A percentile compares a stretch with the other conserved stretches of the same genome.
Evolutionary conservation across 139 green algal species (phyloP).

Genomic region (Coelastrella sp.): DNA sequence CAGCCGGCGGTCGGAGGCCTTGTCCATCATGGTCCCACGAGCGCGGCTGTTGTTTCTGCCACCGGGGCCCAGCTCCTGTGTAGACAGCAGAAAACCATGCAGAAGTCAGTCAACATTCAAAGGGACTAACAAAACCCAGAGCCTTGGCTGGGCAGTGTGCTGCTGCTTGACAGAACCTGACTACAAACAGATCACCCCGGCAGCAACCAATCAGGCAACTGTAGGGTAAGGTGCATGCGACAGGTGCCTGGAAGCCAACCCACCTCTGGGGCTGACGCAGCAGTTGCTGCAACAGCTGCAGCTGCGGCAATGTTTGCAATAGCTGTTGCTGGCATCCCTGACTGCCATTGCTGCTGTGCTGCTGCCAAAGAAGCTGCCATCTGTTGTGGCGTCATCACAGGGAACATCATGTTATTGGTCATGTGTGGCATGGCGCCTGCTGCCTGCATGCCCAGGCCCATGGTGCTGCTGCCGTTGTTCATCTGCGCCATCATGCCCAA

Average conservation of each 20-base stretch:
- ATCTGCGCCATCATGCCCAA: constrained; percentile 34
- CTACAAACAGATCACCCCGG: no score
- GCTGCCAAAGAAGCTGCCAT: not conserved
- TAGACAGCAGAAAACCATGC: not conserved
- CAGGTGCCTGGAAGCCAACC: no score
- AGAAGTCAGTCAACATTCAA: no score
- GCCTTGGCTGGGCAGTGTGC: no score
- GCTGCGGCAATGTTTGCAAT: constrained; percentile 39
- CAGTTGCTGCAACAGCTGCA: constrained; percentile 5
- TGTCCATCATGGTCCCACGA: not conserved
- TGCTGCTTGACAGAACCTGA: no score
- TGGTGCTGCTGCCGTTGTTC: not conserved
- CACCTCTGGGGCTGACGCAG: constrained; percentile 32
- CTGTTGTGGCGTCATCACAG: constrained; percentile 20
- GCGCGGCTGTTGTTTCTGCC: not conserved
- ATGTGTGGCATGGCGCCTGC: constrained; percentile 13
- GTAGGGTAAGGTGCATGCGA: no score
- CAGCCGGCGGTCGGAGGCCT: not conserved
- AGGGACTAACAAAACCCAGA: no score
- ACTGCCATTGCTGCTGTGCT: constrained; percentile 16
- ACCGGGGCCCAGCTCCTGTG: not conserved
- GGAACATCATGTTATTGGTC: constrained; percentile 5
- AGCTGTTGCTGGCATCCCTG: not conserved
- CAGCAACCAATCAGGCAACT: no score
- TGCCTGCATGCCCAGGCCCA: not conserved